Evolutionary conservation across 768 basidiomycete genomes (phyloP).

Genomic region (Ephemerocybe angulata): DNA sequence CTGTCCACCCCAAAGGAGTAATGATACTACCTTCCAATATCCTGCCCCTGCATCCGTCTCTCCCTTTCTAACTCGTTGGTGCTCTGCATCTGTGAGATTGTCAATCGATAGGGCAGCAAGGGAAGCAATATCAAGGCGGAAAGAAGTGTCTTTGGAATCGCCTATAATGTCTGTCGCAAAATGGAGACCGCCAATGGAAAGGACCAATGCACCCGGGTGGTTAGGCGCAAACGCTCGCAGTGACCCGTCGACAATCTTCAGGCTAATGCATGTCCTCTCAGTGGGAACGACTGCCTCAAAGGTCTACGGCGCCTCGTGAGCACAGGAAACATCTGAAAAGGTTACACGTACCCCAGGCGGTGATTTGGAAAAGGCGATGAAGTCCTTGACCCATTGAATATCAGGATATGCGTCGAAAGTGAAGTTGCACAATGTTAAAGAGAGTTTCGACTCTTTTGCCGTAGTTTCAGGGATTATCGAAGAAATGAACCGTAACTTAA

Average conservation of each 20-base stretch:
- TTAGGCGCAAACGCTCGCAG: slow-evolving; percentile 55
- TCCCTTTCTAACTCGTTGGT: slow-evolving; percentile 22
- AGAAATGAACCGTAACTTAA: slow-evolving; percentile 69
- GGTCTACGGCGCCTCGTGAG: slow-evolving; percentile 39
- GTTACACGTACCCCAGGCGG: slow-evolving; percentile 77
- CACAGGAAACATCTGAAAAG: background rate
- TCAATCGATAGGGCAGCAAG: slow-evolving; percentile 46
- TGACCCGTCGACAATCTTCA: slow-evolving; percentile 66
- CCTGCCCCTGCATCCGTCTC: slow-evolving; percentile 31
- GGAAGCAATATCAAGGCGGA: slow-evolving; percentile 46
- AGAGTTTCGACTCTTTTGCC: slow-evolving; percentile 77
- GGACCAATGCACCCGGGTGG: slow-evolving; percentile 61
- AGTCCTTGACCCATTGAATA: slow-evolving; percentile 55
- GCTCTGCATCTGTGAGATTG: slow-evolving; percentile 20
- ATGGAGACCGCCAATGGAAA: slow-evolving; percentile 63
- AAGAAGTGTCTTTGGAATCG: slow-evolving; percentile 51
- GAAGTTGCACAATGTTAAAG: slow-evolving; percentile 59
- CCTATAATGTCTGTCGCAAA: slow-evolving; percentile 73
- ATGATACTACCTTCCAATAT: slow-evolving; percentile 63
- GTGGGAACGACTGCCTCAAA: slow-evolving; percentile 93
- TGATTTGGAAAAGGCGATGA: slow-evolving; percentile 66
- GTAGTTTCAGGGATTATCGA: slow-evolving; percentile 52
- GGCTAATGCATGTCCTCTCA: slow-evolving; percentile 71
- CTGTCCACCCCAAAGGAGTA: background rate
- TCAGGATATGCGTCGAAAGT: slow-evolving; percentile 63